Evolutionary conservation across 148 eudicot genomes (phyloP).

Genomic region (Rhododendron vialii): DNA sequence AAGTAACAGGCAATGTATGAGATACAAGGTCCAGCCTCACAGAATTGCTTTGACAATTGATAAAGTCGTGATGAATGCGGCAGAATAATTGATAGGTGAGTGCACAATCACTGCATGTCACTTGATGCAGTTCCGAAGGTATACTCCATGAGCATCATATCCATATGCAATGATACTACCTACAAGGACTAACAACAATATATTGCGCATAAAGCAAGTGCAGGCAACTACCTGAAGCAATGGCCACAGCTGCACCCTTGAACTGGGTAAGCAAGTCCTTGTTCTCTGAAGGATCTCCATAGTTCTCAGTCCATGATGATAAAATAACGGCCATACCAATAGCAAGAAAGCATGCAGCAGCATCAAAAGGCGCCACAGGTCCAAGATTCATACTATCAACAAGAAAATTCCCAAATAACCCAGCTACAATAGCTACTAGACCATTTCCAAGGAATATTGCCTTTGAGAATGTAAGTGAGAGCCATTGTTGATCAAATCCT

Average conservation of each 20-base stretch:
- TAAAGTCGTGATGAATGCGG: not conserved
- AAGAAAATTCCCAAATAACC: slow-evolving; percentile 78
- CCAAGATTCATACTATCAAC: slow-evolving; percentile 77
- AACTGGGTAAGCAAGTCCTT: slow-evolving; percentile 91
- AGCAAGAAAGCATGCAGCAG: slow-evolving; percentile 91
- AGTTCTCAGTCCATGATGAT: slow-evolving; percentile 91
- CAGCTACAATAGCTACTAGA: slow-evolving; percentile 81
- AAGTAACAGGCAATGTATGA: not conserved
- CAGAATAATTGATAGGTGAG: not conserved
- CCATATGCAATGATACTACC: not conserved
- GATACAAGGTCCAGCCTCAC: not conserved
- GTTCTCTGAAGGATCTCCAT: slow-evolving; percentile 93
- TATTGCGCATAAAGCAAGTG: not conserved
- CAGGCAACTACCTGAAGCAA: slow-evolving; percentile 77
- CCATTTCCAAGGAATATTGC: slow-evolving; percentile 97
- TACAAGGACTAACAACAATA: not conserved
- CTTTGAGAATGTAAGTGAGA: slow-evolving; percentile 88
- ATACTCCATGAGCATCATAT: not conserved
- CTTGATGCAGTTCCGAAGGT: not conserved
- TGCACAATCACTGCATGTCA: not conserved
- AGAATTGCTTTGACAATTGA: not conserved
- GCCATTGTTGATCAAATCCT: slow-evolving; percentile 89
- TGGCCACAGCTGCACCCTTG: slow-evolving; percentile 92
- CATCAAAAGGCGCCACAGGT: slow-evolving; percentile 97
- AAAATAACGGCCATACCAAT: slow-evolving; percentile 90